Evolutionary conservation across 2,329 filamentous ascomycete genomes (phyloP).

Genomic region (Neofusicoccum kwambonambiense): DNA sequence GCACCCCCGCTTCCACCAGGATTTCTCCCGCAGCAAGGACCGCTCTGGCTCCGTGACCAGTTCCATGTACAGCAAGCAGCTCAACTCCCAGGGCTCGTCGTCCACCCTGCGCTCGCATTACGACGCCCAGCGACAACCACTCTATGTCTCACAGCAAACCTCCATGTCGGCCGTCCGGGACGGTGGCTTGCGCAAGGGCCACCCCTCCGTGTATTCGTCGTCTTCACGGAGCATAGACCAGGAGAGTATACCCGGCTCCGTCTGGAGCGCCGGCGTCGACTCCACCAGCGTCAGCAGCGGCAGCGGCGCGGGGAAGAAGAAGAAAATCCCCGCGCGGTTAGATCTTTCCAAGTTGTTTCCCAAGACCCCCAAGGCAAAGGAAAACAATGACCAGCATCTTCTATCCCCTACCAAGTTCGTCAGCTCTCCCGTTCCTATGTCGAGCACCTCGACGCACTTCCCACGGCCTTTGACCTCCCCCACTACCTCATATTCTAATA

Average conservation of each 20-base stretch:
- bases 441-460: conserved; percentile 38
- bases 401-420: conserved; percentile 42
- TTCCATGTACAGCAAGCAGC: conserved; percentile 26
- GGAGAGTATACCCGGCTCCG: conserved; percentile 11
- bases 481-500: neutral
- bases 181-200: conserved; percentile 42
- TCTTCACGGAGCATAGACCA: conserved; percentile 21
- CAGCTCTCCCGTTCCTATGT: conserved; percentile 41
- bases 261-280: neutral
- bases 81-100: conserved; percentile 35
- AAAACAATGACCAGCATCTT: conserved; percentile 24
- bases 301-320: conserved; percentile 22
- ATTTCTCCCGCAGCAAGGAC: conserved; percentile 23
- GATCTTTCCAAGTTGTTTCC: conserved; percentile 46
- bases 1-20: conserved; percentile 16
- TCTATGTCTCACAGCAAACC: conserved; percentile 45
- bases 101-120: conserved; percentile 45
- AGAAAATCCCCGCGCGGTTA: conserved; percentile 37
- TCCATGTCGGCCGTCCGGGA: conserved; percentile 46
- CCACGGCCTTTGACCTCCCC: conserved; percentile 29
- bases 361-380: conserved; percentile 30
- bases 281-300: neutral
- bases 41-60: conserved; percentile 31
- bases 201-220: conserved; percentile 27
- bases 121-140: conserved; percentile 40